Percentiles rank a stretch among this genome's conserved stretches.
These are phyloP conservation scores for Zasmidium angulare DNA, from an alignment of 2,329 filamentous ascomycete species.

Conservation along the genomic window DNA sequence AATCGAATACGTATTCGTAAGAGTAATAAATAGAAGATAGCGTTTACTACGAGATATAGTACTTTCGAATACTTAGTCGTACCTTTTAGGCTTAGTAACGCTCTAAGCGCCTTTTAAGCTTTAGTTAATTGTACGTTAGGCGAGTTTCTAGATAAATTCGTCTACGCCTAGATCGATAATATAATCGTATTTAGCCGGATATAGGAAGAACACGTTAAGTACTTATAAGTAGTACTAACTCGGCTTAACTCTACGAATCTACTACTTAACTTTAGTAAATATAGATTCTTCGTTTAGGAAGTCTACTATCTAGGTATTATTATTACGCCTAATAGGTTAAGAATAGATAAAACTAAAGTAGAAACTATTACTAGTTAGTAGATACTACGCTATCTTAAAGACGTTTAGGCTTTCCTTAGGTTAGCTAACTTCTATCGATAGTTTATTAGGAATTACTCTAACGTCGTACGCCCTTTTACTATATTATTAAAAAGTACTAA, in stretches of 20 bases:
- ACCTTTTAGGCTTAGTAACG: conserved; percentile 18
- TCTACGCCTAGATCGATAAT: conserved; percentile 28
- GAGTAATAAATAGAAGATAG: conserved; percentile 4
- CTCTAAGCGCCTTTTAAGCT: conserved; percentile 27
- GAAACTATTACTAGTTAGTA: conserved; percentile 3
- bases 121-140: conserved; percentile 21
- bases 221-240: conserved; percentile 28
- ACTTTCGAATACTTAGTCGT: not conserved
- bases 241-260: conserved; percentile 22
- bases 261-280: conserved; percentile 4
- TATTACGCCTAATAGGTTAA: conserved; percentile 22
- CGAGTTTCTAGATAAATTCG: conserved; percentile 24
- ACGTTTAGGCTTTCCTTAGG: not conserved
- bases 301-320: conserved; percentile 30
- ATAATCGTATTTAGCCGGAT: conserved; percentile 32
- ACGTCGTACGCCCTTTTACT: conserved; percentile 1
- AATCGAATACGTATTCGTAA: conserved; percentile 24
- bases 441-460: conserved; percentile 21
- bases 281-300: conserved; percentile 23
- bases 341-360: conserved; percentile 18
- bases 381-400: not conserved
- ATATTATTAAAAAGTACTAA: not conserved
- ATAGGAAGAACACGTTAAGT: conserved; percentile 24
- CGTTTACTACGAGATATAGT: conserved; percentile 3
- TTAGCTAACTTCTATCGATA: not conserved